phyloP scores from a whole-genome alignment of 495 filamentous ascomycete species.

The Aspergillus kassunensis region DNA sequence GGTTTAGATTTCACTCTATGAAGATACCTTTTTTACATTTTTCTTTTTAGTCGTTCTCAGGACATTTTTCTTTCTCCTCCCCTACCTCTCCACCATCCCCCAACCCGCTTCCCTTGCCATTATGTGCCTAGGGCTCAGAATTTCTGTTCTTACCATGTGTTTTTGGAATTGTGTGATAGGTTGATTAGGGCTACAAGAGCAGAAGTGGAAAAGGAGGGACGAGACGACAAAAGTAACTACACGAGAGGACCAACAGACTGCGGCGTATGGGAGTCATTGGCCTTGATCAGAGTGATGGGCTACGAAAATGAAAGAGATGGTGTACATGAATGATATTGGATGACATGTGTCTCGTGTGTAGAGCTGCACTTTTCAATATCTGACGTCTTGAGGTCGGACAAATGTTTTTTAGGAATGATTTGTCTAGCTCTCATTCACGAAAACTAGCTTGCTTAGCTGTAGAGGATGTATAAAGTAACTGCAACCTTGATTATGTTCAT shows the following conservation, averaged over 20 bases:
- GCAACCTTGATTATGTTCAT: background rate
- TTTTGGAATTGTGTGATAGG: background rate
- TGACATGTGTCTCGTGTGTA: background rate
- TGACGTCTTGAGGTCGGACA: too few species aligned
- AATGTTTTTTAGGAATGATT: too few species aligned
- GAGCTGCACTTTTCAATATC: too few species aligned
- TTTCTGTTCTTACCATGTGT: background rate
- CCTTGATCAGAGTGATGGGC: slow-evolving; percentile 28
- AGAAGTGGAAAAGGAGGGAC: background rate
- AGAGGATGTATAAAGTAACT: background rate
- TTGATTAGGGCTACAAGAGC: background rate
- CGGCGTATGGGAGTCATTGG: slow-evolving; percentile 40
- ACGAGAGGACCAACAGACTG: slow-evolving; percentile 13
- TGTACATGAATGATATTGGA: slow-evolving; percentile 4
- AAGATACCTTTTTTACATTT: slow-evolving; percentile 22
- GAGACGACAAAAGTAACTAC: background rate
- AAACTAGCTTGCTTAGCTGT: background rate
- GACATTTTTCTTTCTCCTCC: slow-evolving; percentile 14
- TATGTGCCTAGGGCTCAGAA: slow-evolving; percentile 12
- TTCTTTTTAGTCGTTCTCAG: slow-evolving; percentile 19
- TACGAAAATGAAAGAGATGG: slow-evolving; percentile 3
- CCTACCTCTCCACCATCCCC: slow-evolving; percentile 6
- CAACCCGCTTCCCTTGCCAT: background rate
- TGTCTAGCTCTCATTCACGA: too few species aligned
- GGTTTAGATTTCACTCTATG: slow-evolving; percentile 16